Evolutionary conservation across 1,284 basidiomycete species (phyloP).

Genomic region (Bondarzewia mesenterica): DNA sequence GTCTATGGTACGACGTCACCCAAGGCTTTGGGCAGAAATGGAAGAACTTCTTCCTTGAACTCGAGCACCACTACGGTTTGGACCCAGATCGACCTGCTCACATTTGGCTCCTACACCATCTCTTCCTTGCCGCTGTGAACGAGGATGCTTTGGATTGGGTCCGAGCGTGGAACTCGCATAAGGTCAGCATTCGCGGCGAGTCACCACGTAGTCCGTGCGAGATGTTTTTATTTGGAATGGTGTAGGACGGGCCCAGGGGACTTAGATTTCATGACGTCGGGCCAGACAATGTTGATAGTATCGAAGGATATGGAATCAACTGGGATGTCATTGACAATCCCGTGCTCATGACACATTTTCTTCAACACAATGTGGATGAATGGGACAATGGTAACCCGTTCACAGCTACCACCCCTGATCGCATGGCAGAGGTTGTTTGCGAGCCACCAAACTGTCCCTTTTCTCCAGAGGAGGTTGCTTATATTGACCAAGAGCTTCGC

Average conservation of each 20-base stretch:
- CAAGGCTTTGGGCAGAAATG: slow-evolving; percentile 17
- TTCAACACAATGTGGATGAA: slow-evolving; percentile 9
- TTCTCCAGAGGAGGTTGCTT: neutral
- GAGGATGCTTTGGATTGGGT: slow-evolving; percentile 15
- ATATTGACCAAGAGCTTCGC: neutral
- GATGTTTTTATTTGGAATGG: slow-evolving; percentile 16
- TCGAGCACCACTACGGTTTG: slow-evolving; percentile 18
- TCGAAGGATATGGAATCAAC: slow-evolving; percentile 17
- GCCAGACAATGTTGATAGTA: slow-evolving; percentile 9
- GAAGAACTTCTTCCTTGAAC: slow-evolving; percentile 20
- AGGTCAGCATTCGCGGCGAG: slow-evolving; percentile 7
- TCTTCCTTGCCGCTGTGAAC: slow-evolving; percentile 20
- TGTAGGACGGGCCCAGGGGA: slow-evolving; percentile 13
- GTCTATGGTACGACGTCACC: slow-evolving; percentile 28
- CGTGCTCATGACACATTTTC: slow-evolving; percentile 12
- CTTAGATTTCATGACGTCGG: slow-evolving; percentile 6
- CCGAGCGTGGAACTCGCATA: slow-evolving; percentile 16
- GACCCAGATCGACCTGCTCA: slow-evolving; percentile 14
- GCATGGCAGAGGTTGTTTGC: neutral
- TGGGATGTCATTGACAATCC: slow-evolving; percentile 16
- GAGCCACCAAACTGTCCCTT: neutral
- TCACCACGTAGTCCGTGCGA: slow-evolving; percentile 11
- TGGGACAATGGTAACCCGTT: neutral
- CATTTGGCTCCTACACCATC: slow-evolving; percentile 22
- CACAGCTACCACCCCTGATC: neutral